Base-by-base conservation (phyloP, 2,329 filamentous ascomycete species). In the Phymatotrichopsis omnivora region DNA sequence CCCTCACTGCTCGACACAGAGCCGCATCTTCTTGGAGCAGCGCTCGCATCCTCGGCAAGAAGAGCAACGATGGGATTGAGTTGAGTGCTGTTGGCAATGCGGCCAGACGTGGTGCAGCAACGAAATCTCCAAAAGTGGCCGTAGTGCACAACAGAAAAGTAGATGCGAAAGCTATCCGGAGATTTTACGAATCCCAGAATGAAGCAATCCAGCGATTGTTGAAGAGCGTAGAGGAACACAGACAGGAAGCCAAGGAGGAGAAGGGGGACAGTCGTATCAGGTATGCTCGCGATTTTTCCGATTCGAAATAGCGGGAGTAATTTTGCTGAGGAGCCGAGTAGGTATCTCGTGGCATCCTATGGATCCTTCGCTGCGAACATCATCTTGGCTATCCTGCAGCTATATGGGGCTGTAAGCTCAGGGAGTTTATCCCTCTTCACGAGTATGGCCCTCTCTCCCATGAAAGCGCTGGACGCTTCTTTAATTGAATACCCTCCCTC, bases 391-490 rank as follows among this genome's bases (percentile, higher is more conserved):
- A 71, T 72, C 3, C 71, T 98, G 14, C 91, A 98, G 65, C 68
- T 95, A 28, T 98, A 93, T 62, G 91, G 81, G 32, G 91, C 91
- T 51, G 74, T 85, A 34, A 76, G 82, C 0, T 94, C 87, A 0
- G 78, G 82, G 35, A 95, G 86, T n/a, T 74, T 96, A 27, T 94
- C 89, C 4, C 77, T 98, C 35, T 95, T 96, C 68, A 95, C 91
- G 12, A 98, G 89, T 53, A 93, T 93, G 83, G 44, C 14, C 19
- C 28, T 5, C n/a, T 29, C 33, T 19, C 32, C 30, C 11, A 7
- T 12, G 22, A n/a, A 12, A 12, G 14, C 12, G 11, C 25, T 20
- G 22, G n/a, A n/a, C n/a, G n/a, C n/a, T n/a, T 10, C 4, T 8
- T 5, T 23, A 19, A 36, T 19, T 11, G 16, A n/a, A 20, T 20